Evolutionary conservation across 129 eudicot genomes (phyloP).

Genomic region (Centrapalus pauciflorus): DNA sequence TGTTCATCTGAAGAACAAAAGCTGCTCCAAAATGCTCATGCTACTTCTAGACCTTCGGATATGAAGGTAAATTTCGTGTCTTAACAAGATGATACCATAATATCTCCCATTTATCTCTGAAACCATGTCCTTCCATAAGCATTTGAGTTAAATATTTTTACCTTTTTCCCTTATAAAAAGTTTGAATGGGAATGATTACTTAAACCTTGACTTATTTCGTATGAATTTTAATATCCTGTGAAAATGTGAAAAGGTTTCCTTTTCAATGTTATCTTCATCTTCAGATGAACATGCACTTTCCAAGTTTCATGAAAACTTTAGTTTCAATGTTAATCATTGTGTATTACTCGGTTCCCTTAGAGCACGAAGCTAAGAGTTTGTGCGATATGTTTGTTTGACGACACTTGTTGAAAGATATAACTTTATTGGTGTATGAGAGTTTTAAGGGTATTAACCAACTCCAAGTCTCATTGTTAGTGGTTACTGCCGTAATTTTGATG

Average conservation of each 20-base stretch:
- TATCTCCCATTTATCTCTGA: background rate
- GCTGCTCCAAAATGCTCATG: conserved; percentile 61
- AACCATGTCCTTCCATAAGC: too few species aligned
- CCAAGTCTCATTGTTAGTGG: background rate
- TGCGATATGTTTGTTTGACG: background rate
- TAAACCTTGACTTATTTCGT: background rate
- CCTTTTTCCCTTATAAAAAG: background rate
- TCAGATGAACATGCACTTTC: too few species aligned
- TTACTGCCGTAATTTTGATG: background rate
- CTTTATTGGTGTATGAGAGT: background rate
- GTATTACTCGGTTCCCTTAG: background rate
- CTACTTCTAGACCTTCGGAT: conserved; percentile 58
- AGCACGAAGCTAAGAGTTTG: background rate
- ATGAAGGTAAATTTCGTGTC: conserved; percentile 47
- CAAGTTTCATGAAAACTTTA: background rate
- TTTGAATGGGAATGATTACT: background rate
- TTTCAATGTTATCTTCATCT: background rate
- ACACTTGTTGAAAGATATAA: background rate
- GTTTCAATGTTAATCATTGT: background rate
- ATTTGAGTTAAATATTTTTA: background rate
- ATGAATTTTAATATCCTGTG: too few species aligned
- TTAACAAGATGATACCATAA: background rate
- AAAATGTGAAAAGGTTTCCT: background rate
- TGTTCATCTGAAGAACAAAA: conserved; percentile 76
- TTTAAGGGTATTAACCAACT: background rate